Base-by-base conservation (phyloP, 768 basidiomycete species). In the Galerina marginata region DNA sequence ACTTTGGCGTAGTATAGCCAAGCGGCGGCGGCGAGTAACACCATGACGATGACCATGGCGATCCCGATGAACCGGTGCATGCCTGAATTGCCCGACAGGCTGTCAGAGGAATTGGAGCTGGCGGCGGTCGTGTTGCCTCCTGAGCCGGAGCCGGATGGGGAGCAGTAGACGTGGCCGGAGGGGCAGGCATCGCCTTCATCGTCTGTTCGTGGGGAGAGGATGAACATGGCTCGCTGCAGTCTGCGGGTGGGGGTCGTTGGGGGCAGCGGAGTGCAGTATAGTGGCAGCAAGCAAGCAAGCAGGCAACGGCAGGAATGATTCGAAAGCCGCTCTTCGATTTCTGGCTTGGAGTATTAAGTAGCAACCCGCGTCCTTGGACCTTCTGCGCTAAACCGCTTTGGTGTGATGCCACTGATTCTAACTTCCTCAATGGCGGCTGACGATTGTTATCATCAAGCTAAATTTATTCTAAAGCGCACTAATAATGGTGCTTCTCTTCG, bases 11-110 rank as follows among this genome's bases (percentile, higher is more conserved):
- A 71, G 57, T 61, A 58, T 25, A 77, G n/a, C 76, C 79, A 84
- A n/a, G 76, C 44, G n/a, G 70, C 53, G 26, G 78, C 43, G 4
- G 62, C 72, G 39, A 81, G 53, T 54, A 82, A 38, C 43, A 73
- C 47, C 58, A 81, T 48, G 36, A 70, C 72, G 14, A 65, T 68
- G 40, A 81, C 80, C 68, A 82, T 79, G 47, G 67, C 72, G 43
- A 83, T 72, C 14, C 83, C 83, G 62, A 83, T 81, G 65, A 74
- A 82, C 44, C 80, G 72, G 50, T 80, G 78, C 11, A 76, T 56
- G 9, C 78, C 79, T 15, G 74, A 72, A 29, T 63, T 57, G 36
- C 40, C 20, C 20, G 25, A 64, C 54, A 53, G 50, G 54, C 63
- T 55, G 45, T 58, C 62, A 23, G 58, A 42, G 15, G 54, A n/a